Percentiles rank a stretch among this genome's conserved stretches.
These are phyloP conservation scores for Parafenestella ontariensis DNA, from an alignment of 2,329 filamentous ascomycete genomes.

Conservation along the genomic window DNA sequence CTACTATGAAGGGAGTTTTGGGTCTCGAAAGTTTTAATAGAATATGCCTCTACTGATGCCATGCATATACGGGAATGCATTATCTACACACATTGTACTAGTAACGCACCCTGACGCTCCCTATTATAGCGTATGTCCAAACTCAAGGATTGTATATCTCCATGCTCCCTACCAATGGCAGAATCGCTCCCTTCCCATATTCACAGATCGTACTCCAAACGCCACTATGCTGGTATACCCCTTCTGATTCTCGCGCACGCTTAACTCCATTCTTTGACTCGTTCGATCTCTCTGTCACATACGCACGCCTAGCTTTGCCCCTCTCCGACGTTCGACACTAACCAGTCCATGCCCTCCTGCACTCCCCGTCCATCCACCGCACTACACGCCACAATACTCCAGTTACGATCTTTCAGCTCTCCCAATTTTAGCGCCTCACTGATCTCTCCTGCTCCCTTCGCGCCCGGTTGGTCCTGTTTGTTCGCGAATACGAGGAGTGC, in stretches of 20 bases:
- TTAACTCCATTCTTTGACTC: slow-evolving; percentile 11
- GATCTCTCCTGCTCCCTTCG: slow-evolving; percentile 95
- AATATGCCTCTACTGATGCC: too few species aligned
- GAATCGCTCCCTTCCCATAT: slow-evolving; percentile 1
- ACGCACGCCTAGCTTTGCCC: slow-evolving; percentile 6
- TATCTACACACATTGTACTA: background rate
- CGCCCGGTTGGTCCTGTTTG: slow-evolving; percentile 97
- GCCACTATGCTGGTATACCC: slow-evolving; percentile 30
- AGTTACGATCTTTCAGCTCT: slow-evolving; percentile 94
- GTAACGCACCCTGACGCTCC: background rate
- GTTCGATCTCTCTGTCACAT: slow-evolving; percentile 1
- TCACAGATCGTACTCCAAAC: slow-evolving; percentile 23
- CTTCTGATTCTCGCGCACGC: slow-evolving; percentile 1
- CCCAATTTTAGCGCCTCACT: slow-evolving; percentile 90
- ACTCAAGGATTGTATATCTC: background rate
- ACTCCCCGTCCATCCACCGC: slow-evolving; percentile 95
- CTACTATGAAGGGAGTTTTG: too few species aligned
- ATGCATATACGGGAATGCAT: too few species aligned
- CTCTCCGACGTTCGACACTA: slow-evolving; percentile 71
- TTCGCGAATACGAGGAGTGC: slow-evolving; percentile 95
- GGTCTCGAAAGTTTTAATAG: too few species aligned
- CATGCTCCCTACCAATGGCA: background rate
- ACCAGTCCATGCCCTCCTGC: slow-evolving; percentile 98
- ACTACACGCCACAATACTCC: slow-evolving; percentile 98
- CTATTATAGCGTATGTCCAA: background rate